These are phyloP conservation scores for Calonectria hongkongensis DNA, from an alignment of 2,329 filamentous ascomycete genomes.

Conservation along the genomic window DNA sequence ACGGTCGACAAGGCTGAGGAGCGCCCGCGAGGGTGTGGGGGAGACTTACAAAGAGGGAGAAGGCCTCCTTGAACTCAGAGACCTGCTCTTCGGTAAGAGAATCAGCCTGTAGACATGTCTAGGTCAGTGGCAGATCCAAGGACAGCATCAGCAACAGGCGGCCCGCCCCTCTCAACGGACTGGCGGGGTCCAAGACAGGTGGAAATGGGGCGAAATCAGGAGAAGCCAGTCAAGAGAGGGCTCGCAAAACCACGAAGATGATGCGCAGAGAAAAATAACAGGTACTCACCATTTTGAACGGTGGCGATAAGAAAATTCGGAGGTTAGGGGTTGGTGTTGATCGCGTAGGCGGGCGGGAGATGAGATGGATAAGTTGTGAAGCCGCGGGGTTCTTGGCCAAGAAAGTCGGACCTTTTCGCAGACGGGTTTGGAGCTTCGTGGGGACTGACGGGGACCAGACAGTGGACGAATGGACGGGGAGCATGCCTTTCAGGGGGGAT, in stretches of 20 bases:
- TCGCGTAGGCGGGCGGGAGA: constrained; percentile 53
- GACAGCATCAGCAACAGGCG: constrained; percentile 46
- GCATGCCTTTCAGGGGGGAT: constrained; percentile 29
- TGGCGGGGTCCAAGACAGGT: constrained; percentile 52
- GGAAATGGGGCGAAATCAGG: constrained; percentile 42
- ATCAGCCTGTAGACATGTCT: constrained; percentile 81
- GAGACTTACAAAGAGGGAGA: constrained; percentile 96
- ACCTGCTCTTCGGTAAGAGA: constrained; percentile 99
- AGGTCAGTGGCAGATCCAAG: constrained; percentile 49
- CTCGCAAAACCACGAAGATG: constrained; percentile 27
- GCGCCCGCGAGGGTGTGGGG: constrained; percentile 17
- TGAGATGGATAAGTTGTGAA: constrained; percentile 57
- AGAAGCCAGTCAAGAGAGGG: constrained; percentile 31
- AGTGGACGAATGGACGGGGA: constrained; percentile 37
- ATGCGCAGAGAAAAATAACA: constrained; percentile 30
- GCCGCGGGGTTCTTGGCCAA: constrained; percentile 56
- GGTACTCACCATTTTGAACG: constrained; percentile 56
- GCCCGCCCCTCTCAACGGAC: constrained; percentile 55
- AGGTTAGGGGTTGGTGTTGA: constrained; percentile 51
- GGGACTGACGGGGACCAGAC: constrained; percentile 43
- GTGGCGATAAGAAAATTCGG: constrained; percentile 46
- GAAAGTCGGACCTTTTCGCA: constrained; percentile 56
- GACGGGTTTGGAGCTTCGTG: constrained; percentile 54
- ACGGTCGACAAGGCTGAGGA: background rate
- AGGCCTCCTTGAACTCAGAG: constrained; percentile 99